Conservation (phyloP, 78 protist species). For the slime mould (Dictyostelium discoideum) region DNA sequence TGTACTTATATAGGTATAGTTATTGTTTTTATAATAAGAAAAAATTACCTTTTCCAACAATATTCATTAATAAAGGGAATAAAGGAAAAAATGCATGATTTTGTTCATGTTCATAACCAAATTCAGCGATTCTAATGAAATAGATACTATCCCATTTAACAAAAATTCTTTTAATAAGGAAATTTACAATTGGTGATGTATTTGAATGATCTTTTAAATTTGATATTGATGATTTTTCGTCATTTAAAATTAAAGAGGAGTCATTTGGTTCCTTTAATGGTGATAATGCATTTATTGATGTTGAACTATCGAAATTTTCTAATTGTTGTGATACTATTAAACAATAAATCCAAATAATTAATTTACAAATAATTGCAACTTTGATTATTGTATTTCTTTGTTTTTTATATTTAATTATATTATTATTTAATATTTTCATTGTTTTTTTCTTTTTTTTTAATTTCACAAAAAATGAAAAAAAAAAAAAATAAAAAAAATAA, state of each 20-base stretch:
- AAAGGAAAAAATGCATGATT: constrained; percentile 83
- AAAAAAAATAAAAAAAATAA: neutral
- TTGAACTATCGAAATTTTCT: constrained; percentile 52
- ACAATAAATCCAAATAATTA: constrained; percentile 45
- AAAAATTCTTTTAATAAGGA: constrained; percentile 33
- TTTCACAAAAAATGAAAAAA: too few relatives aligned
- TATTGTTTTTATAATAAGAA: neutral
- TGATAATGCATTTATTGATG: constrained; percentile 15
- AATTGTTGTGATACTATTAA: constrained; percentile 8
- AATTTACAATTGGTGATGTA: constrained; percentile 15
- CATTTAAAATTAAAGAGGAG: neutral
- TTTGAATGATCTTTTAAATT: neutral
- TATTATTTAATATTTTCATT: constrained; percentile 25
- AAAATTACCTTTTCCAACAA: constrained; percentile 15
- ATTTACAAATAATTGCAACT: constrained; percentile 13
- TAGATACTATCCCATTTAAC: constrained; percentile 81
- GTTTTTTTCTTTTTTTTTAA: neutral
- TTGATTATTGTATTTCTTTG: constrained; percentile 14
- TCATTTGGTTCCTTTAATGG: neutral
- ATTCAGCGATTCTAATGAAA: constrained; percentile 65
- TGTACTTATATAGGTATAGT: too few relatives aligned
- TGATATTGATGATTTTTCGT: neutral
- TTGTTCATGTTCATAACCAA: constrained; percentile 71
- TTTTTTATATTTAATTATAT: neutral
- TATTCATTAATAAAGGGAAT: constrained; percentile 37